A percentile compares a stretch with the other conserved stretches of the same genome.
Conservation (phyloP, 2,329 filamentous ascomycete genomes). For the Cordyceps fumosorosea region DNA sequence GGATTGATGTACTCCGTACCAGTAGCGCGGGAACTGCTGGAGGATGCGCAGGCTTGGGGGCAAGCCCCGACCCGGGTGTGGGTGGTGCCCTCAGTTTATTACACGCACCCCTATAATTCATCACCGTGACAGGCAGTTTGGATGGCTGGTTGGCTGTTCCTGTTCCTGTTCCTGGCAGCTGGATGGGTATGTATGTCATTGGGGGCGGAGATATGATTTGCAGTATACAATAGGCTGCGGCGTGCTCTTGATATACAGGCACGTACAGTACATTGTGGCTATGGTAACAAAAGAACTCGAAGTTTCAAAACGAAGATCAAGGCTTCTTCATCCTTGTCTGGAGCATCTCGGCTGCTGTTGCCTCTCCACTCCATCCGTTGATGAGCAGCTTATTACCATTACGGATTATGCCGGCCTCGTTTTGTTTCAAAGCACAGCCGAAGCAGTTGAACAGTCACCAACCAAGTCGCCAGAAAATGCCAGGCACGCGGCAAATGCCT, state of each 20-base stretch:
- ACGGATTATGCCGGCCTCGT: too few species aligned
- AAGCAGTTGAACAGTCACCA: background rate
- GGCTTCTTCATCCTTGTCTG: too few species aligned
- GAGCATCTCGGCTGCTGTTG: too few species aligned
- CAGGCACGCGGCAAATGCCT: background rate
- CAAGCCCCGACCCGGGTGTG: background rate
- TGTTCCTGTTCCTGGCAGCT: background rate
- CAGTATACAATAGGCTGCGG: background rate
- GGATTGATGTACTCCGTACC: background rate
- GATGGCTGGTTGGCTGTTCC: background rate
- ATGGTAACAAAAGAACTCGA: background rate
- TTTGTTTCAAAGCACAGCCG: background rate
- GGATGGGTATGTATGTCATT: background rate
- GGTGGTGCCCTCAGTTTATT: background rate
- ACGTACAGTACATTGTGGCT: background rate
- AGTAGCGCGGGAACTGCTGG: slow-evolving; percentile 2
- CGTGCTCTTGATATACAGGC: background rate
- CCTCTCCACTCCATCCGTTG: background rate
- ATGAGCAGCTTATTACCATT: background rate
- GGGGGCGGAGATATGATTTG: background rate
- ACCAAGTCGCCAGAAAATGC: background rate
- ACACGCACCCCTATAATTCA: background rate
- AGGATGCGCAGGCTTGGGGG: background rate
- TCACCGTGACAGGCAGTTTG: background rate
- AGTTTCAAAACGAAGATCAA: background rate